phyloP scores from a whole-genome alignment of 805 yeast genomes.

The Spathaspora sp. region DNA sequence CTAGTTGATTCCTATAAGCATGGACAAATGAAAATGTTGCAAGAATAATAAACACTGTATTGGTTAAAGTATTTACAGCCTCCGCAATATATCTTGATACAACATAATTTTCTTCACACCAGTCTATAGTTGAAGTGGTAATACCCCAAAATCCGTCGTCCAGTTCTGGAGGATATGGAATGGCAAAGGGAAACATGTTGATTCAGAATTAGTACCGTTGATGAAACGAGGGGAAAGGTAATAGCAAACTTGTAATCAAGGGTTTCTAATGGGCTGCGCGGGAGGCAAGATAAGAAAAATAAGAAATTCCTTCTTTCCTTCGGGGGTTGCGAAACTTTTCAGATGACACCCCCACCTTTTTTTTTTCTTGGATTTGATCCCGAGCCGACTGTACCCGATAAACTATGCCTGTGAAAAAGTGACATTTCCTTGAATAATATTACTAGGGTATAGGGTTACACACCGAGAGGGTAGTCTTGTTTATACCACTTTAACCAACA shows the following conservation, averaged over 20 bases:
- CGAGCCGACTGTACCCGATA: too few relatives aligned
- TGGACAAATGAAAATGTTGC: constrained; percentile 66
- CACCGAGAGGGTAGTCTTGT: background rate
- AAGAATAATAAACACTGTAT: constrained; percentile 46
- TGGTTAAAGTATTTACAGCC: constrained; percentile 82
- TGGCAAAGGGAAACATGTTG: constrained; percentile 43
- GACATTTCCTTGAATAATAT: too few relatives aligned
- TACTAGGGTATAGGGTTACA: background rate
- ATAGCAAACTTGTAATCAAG: background rate
- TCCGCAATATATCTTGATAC: constrained; percentile 86
- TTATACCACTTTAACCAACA: constrained; percentile 45
- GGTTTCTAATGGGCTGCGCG: background rate
- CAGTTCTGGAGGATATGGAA: constrained; percentile 55
- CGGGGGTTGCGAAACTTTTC: too few relatives aligned
- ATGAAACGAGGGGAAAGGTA: background rate
- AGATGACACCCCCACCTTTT: too few relatives aligned
- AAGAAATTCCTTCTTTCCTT: background rate
- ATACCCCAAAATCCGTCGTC: constrained; percentile 72
- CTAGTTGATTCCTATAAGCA: constrained; percentile 58
- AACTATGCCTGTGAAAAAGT: too few relatives aligned
- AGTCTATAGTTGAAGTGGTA: constrained; percentile 92
- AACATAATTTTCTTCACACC: constrained; percentile 98
- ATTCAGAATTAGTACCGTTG: background rate
- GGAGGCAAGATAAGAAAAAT: background rate
- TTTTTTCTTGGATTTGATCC: too few relatives aligned